Base-by-base conservation (phyloP, 139 green algal genomes). In the Closterium sp. region DNA sequence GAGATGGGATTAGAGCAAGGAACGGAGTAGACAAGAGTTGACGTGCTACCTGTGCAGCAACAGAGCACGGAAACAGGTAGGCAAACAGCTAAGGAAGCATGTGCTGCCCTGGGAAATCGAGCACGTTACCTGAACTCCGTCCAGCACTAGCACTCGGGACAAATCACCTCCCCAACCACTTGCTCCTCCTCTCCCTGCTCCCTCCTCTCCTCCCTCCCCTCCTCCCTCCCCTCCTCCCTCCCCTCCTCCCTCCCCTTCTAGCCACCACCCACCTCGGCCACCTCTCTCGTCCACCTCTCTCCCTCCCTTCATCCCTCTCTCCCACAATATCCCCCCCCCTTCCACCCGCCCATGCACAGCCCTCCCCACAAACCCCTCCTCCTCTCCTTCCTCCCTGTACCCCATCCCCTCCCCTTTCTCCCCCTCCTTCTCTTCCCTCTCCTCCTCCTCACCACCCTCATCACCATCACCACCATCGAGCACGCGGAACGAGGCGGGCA, bases 141-240 rank as follows among this genome's bases (percentile, higher is more conserved):
- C 91, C 33, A 94, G 84, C 33, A 90, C 91, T 30, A 94, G 88
- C n/a, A 94, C 66, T 32, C 33, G 91, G 4, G 34, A 90, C 16
- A 34, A 28, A 36, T 2, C 34, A 25, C 0, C 43, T 84, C 91
- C 81, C 91, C 91, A 94, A 23, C 55, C 55, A 28, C 55, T 28
- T 28, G 1, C 55, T 3, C 55, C 55, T 19, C 55, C 55, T 19
- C 25, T 19, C 55, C 55, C 1, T 76, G 23, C 55, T 28, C 12
- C n/a, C n/a, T n/a, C n/a, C n/a, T n/a, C 55, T 3, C 55, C 55
- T 19, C 55, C 55, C 55, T 76, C 55, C 55, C 55, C 1, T 76
- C 55, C 0, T 19, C 55, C 25, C 55, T 19, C 55, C 55, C 55
- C 23, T 4, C 7, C 1, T 19, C 25, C 55, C 55, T 12, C 55